phyloP scores from a whole-genome alignment of 140 eudicot species.

The Senecio squalidus region DNA sequence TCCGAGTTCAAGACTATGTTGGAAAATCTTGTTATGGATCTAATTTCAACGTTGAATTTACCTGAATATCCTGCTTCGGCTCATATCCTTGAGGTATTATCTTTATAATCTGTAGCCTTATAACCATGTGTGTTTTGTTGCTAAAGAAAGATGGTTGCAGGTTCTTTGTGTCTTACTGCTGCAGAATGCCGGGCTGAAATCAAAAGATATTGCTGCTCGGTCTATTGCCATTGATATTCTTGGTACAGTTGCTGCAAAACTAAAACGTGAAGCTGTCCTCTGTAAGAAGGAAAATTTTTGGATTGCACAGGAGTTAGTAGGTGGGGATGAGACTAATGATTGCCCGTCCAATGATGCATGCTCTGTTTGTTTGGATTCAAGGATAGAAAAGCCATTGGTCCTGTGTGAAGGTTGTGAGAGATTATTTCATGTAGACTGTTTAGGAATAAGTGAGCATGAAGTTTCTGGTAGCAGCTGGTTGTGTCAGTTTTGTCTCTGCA shows the following conservation, averaged over 20 bases:
- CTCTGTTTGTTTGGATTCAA: constrained; percentile 67
- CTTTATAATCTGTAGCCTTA: background rate
- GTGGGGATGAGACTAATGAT: constrained; percentile 29
- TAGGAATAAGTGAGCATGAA: constrained; percentile 68
- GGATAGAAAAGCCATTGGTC: constrained; percentile 45
- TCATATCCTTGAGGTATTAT: constrained; percentile 75
- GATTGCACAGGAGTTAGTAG: constrained; percentile 63
- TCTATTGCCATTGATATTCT: constrained; percentile 89
- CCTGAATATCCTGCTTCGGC: constrained; percentile 98
- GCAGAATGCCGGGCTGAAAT: constrained; percentile 90
- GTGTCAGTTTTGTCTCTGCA: constrained; percentile 74
- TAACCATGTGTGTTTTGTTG: constrained; percentile 36
- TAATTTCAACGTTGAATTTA: constrained; percentile 71
- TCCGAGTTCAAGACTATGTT: constrained; percentile 76
- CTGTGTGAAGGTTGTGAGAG: constrained; percentile 75
- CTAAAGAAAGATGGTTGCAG: constrained; percentile 47
- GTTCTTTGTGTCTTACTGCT: constrained; percentile 93
- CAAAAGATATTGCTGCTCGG: constrained; percentile 82
- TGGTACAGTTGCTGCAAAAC: constrained; percentile 90
- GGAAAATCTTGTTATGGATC: constrained; percentile 84
- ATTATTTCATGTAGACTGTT: constrained; percentile 68
- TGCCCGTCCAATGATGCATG: constrained; percentile 49
- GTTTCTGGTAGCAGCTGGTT: constrained; percentile 50
- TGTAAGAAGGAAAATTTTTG: constrained; percentile 69
- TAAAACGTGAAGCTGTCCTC: constrained; percentile 81